Percentiles rank a stretch among this genome's conserved stretches.
phyloP scores from a whole-genome alignment of 2,329 filamentous ascomycete genomes.

The Sarocladium strictum region DNA sequence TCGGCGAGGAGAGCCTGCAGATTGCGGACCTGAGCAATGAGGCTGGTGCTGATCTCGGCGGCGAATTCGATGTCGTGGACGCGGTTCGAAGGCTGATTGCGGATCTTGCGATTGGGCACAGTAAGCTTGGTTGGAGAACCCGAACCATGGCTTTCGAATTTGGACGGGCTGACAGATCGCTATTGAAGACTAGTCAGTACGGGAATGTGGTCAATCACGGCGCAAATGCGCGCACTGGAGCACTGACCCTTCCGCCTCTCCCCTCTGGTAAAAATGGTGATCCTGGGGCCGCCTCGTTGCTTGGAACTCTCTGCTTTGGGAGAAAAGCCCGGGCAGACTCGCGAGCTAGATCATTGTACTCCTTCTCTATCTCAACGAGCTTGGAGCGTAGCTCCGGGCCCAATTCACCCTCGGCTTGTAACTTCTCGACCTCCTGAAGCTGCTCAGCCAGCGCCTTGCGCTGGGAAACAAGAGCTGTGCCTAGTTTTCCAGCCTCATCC shows the following conservation, averaged over 20 bases:
- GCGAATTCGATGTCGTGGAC: conserved; percentile 97
- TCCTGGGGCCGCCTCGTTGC: conserved; percentile 51
- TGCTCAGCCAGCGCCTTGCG: conserved; percentile 76
- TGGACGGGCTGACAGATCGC: conserved; percentile 66
- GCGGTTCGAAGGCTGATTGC: conserved; percentile 82
- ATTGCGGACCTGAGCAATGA: conserved; percentile 90
- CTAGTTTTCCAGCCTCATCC: conserved; percentile 84
- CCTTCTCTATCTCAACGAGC: conserved; percentile 81
- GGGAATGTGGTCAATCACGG: background rate
- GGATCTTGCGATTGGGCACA: conserved; percentile 79
- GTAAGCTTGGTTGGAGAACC: conserved; percentile 84
- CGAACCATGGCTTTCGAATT: conserved; percentile 78
- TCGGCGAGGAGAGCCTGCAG: conserved; percentile 79
- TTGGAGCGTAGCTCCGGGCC: conserved; percentile 76
- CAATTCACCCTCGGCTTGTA: conserved; percentile 71
- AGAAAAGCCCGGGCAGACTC: conserved; percentile 87
- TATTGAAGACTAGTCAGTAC: conserved; percentile 24
- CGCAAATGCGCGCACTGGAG: conserved; percentile 3
- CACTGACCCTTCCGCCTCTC: conserved; percentile 46
- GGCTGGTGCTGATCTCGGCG: conserved; percentile 93
- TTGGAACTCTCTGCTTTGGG: conserved; percentile 74
- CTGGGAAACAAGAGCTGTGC: conserved; percentile 81
- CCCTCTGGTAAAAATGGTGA: conserved; percentile 50
- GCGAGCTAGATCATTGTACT: conserved; percentile 88
- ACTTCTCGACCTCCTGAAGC: conserved; percentile 75